Conservation (phyloP, 805 yeast species). For the Priceomyces carsonii region DNA sequence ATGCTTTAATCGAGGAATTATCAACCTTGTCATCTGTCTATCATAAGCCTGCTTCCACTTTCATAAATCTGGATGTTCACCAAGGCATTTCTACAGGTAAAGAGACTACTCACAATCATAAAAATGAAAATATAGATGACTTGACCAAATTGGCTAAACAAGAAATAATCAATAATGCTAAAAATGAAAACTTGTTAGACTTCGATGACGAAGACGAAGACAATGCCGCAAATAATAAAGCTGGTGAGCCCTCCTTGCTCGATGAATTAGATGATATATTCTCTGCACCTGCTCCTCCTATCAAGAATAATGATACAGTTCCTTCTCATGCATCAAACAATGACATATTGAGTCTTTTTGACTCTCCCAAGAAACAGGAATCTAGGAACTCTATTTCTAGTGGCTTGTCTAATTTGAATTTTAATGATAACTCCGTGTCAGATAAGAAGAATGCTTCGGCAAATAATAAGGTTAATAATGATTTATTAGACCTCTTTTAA, state of each 20-base stretch:
- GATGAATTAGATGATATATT: slow-evolving; percentile 79
- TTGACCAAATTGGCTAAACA: slow-evolving; percentile 73
- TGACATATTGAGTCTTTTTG: slow-evolving; percentile 52
- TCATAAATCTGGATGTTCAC: slow-evolving; percentile 44
- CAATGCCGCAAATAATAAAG: slow-evolving; percentile 13
- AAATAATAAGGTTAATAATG: slow-evolving; percentile 20
- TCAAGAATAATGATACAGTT: slow-evolving; percentile 10
- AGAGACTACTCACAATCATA: slow-evolving; percentile 14
- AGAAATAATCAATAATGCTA: slow-evolving; percentile 64
- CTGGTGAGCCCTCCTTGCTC: slow-evolving; percentile 44
- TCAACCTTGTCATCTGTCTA: slow-evolving; percentile 87
- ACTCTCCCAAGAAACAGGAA: slow-evolving; percentile 11
- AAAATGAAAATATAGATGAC: slow-evolving; percentile 60
- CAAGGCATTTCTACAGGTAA: slow-evolving; percentile 26
- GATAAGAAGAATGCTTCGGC: slow-evolving; percentile 4
- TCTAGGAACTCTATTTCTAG: slow-evolving; percentile 7
- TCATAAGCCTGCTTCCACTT: slow-evolving; percentile 75
- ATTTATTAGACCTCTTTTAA: slow-evolving; percentile 40
- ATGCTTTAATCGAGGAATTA: slow-evolving; percentile 70
- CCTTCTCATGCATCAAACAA: slow-evolving; percentile 19
- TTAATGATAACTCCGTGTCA: slow-evolving; percentile 4
- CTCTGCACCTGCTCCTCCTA: slow-evolving; percentile 30
- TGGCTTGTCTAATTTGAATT: slow-evolving; percentile 13
- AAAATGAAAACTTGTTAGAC: slow-evolving; percentile 81
- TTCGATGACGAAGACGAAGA: slow-evolving; percentile 65